Evolutionary conservation across 2,329 filamentous ascomycete genomes (phyloP), one percentile per base, ranked within the genome.

Genomic region (Exophiala mesophila): DNA sequence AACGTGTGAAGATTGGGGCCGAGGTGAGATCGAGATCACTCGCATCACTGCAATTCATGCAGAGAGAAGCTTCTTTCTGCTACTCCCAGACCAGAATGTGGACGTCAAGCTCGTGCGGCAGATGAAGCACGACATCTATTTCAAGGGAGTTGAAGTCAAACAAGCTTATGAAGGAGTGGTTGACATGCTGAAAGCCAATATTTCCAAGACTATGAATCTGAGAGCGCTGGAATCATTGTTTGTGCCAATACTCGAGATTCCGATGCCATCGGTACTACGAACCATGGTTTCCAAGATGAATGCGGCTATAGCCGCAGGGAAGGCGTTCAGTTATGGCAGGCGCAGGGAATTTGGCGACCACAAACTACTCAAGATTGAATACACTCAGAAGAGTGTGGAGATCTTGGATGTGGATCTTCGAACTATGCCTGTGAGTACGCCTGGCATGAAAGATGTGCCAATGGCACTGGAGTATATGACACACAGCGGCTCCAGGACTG

Each of bases 381-480:
- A 51, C 23, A 41, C 43, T 10, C 45, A 48, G 8, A 39, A 34
- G 19, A 38, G 41, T 13, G 45, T 48, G 3, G 48, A 48, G 17
- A 39, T 45, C 6, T 30, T 51, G n/a, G 48, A 51, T 28, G 41
- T 45, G 18, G 48, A 51, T 37, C 45, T 45, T 16, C 39, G 42
- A 16, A 24, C 20, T 9, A 12, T 50, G 21, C 29, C 40, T 8
- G 26, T 41, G 9, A 5, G 16, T n/a, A 17, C 37, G 15, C 23
- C 23, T 26, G 6, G 7, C 23, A 12, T 6, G 7, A 26, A 6
- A 6, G 23, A 26, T 12, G 23, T 26, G 7, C 6, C 6, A 6
- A 6, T 26, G 23, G 23, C 23, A 6, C 6, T 26, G 12, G 23
- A 26, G 6, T 26, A 26, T 12, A 26, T 26, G 23, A 26, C 23